Conservation (phyloP, 2,329 filamentous ascomycete species). For the Arthrobotrys iridis region DNA sequence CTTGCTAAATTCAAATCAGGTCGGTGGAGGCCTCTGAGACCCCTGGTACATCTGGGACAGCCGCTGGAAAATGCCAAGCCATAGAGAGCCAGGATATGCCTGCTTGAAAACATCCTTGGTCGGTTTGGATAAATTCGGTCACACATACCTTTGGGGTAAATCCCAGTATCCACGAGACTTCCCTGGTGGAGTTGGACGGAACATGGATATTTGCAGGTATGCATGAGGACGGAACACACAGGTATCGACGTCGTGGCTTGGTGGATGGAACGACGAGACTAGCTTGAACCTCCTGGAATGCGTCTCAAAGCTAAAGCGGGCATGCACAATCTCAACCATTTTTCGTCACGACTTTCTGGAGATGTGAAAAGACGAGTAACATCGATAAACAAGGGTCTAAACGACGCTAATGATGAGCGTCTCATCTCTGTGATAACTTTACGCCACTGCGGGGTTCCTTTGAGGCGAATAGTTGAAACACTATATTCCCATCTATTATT, state of each 20-base stretch:
- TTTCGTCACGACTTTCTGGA: neutral
- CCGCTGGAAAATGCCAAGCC: neutral
- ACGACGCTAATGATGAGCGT: conserved; percentile 14
- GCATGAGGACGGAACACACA: conserved; percentile 10
- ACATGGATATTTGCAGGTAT: conserved; percentile 22
- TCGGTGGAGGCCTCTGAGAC: neutral
- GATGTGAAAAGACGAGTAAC: neutral
- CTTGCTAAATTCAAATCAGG: neutral
- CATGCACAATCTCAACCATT: neutral
- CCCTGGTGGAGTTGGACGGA: conserved; percentile 24
- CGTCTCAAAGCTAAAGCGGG: neutral
- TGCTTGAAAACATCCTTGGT: conserved; percentile 36
- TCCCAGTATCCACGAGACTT: conserved; percentile 11
- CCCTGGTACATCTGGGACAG: neutral
- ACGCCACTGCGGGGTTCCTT: conserved; percentile 51
- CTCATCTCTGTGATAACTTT: conserved; percentile 15
- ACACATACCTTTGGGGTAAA: conserved; percentile 20
- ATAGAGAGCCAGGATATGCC: conserved; percentile 9
- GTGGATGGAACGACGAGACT: neutral
- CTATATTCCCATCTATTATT: conserved; percentile 9
- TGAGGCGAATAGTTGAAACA: conserved; percentile 37
- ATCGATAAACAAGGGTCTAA: conserved; percentile 10
- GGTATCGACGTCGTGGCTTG: neutral
- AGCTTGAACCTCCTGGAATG: neutral
- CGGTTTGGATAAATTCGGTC: conserved; percentile 39